Evolutionary conservation across 371 early-diverging fungal genomes (phyloP).

Genomic region (Capillidium rhysosporum): DNA sequence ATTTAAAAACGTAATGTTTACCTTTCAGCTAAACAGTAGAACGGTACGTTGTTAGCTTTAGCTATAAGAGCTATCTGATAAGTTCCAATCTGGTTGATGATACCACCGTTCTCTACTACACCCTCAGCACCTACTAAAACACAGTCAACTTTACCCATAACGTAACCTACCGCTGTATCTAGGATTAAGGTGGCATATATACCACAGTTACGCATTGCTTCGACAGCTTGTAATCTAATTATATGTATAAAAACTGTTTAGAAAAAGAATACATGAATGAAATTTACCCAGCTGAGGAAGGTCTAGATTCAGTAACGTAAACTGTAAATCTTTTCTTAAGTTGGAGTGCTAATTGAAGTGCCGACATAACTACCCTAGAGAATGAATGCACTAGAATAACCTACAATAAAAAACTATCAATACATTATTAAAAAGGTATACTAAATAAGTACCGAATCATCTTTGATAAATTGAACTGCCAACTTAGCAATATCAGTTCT

Average conservation of each 20-base stretch:
- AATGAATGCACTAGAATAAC: constrained; percentile 86
- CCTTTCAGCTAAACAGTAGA: constrained; percentile 88
- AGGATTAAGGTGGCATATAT: constrained; percentile 74
- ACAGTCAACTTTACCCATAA: constrained; percentile 83
- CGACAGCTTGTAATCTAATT: constrained; percentile 44
- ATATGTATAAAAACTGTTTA: constrained; percentile 1
- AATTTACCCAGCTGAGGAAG: constrained; percentile 51
- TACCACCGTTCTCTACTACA: constrained; percentile 91
- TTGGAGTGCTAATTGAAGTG: constrained; percentile 53
- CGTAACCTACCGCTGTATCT: constrained; percentile 84
- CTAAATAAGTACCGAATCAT: constrained; percentile 30
- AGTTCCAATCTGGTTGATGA: constrained; percentile 85
- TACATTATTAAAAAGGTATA: not conserved
- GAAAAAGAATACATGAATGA: not conserved
- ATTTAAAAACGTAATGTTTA: constrained; percentile 11
- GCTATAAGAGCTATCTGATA: constrained; percentile 90
- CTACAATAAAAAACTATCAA: constrained; percentile 7
- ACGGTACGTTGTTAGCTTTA: constrained; percentile 79
- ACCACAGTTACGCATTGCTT: constrained; percentile 45
- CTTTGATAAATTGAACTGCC: constrained; percentile 76
- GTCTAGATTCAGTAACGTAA: constrained; percentile 67
- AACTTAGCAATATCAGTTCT: constrained; percentile 58
- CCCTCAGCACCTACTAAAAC: constrained; percentile 96
- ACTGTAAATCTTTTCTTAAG: constrained; percentile 71
- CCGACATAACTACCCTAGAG: constrained; percentile 78